These are phyloP conservation scores for Arabidopsis suecica DNA, from an alignment of 345 rosid genomes.

Conservation along the genomic window DNA sequence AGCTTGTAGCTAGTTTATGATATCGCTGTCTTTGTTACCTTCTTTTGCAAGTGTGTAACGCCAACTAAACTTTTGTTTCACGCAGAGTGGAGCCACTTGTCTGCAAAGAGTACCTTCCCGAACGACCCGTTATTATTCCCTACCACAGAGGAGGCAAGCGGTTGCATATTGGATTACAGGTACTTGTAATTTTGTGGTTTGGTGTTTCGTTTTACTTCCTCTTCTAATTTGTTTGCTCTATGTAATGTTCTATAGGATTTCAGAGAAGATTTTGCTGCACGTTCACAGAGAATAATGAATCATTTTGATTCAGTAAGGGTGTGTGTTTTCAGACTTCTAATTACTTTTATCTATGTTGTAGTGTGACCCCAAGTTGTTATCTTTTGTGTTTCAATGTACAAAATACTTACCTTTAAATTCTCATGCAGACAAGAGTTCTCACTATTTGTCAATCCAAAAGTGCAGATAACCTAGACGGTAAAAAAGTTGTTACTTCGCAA, in stretches of 20 bases:
- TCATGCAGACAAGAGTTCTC: constrained; percentile 70
- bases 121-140: constrained; percentile 88
- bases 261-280: constrained; percentile 75
- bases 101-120: constrained; percentile 70
- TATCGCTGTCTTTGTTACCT: not conserved
- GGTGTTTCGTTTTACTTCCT: constrained; percentile 3
- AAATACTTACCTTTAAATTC: constrained; percentile 24
- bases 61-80: constrained; percentile 22
- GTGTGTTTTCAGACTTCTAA: constrained; percentile 17
- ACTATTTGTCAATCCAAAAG: constrained; percentile 79
- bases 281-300: constrained; percentile 70
- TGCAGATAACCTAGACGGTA: constrained; percentile 67
- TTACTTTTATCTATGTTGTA: constrained; percentile 10
- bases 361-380: constrained; percentile 16
- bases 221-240: not conserved
- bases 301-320: constrained; percentile 68
- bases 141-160: constrained; percentile 97
- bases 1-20: constrained; percentile 6
- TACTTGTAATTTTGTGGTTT: constrained; percentile 34
- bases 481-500: constrained; percentile 3
- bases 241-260: constrained; percentile 62
- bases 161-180: constrained; percentile 95
- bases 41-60: constrained; percentile 16
- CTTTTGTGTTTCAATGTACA: constrained; percentile 16
- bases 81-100: constrained; percentile 93